Conservation (phyloP, 2,329 filamentous ascomycete genomes). For the Plenodomus lindquistii region DNA sequence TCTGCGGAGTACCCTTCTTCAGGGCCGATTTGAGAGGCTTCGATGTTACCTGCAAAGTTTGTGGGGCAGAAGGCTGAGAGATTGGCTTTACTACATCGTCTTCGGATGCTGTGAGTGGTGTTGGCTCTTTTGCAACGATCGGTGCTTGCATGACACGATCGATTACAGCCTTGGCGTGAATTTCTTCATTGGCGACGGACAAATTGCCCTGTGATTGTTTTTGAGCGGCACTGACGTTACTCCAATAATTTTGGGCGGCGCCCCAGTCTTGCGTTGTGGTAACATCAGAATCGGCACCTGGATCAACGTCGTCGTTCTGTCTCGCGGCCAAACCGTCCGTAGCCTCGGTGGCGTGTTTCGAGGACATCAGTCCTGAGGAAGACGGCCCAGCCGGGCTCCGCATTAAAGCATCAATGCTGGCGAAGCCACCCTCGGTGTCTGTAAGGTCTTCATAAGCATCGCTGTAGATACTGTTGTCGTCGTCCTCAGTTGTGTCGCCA, state of each 20-base stretch:
- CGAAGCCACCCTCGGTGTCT: constrained; percentile 69
- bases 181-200: constrained; percentile 4
- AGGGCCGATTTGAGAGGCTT: constrained; percentile 47
- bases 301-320: constrained; percentile 11
- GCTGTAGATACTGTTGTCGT: constrained; percentile 65
- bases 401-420: constrained; percentile 73
- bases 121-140: constrained; percentile 6
- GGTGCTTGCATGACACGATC: constrained; percentile 16
- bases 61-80: constrained; percentile 4
- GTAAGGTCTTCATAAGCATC: constrained; percentile 76
- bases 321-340: constrained; percentile 16
- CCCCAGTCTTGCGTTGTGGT: constrained; percentile 63
- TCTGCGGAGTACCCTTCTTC: constrained; percentile 42
- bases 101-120: constrained; percentile 2
- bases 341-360: constrained; percentile 27
- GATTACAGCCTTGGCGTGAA: constrained; percentile 6
- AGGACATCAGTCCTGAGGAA: constrained; percentile 25
- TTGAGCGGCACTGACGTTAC: constrained; percentile 64
- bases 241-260: constrained; percentile 71
- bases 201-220: constrained; percentile 44
- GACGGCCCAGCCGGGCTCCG: constrained; percentile 56
- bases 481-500: constrained; percentile 33
- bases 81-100: neutral
- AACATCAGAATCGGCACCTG: constrained; percentile 8
- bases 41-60: constrained; percentile 20